Conservation (phyloP, 352 stramenopile genomes). For the Globisporangium polare region DNA sequence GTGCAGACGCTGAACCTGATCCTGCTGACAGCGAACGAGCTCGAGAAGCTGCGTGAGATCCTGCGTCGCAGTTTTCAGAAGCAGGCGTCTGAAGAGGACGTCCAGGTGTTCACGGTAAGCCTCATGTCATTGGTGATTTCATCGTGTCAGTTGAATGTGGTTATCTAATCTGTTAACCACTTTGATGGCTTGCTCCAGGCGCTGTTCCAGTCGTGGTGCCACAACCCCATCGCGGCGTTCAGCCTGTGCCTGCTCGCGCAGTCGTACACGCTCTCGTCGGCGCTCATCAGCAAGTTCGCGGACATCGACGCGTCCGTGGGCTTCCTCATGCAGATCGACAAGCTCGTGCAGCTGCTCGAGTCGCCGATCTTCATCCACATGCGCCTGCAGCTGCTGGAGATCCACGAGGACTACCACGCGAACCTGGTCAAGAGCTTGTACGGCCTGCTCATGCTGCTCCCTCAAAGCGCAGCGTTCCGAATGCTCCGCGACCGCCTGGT, state of each 20-base stretch:
- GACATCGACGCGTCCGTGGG: conserved; percentile 96
- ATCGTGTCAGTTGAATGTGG: background rate
- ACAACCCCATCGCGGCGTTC: conserved; percentile 97
- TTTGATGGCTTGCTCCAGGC: conserved; percentile 27
- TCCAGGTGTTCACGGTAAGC: conserved; percentile 75
- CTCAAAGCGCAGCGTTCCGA: conserved; percentile 88
- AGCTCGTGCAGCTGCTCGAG: conserved; percentile 99
- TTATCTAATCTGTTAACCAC: conserved; percentile 6
- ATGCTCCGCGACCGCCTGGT: conserved; percentile 80
- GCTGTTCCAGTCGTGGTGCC: conserved; percentile 94
- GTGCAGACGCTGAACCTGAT: conserved; percentile 99
- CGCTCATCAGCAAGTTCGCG: conserved; percentile 96
- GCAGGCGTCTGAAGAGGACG: conserved; percentile 63
- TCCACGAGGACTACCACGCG: conserved; percentile 92
- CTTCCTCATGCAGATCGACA: conserved; percentile 99
- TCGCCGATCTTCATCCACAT: conserved; percentile 99
- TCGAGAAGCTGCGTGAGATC: conserved; percentile 85
- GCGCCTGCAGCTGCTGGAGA: conserved; percentile 97
- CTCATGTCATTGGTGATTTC: background rate
- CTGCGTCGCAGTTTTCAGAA: conserved; percentile 76
- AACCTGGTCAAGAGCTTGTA: conserved; percentile 97
- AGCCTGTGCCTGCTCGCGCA: conserved; percentile 97
- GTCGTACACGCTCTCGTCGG: conserved; percentile 96
- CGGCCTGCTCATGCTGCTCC: conserved; percentile 96
- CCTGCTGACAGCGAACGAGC: conserved; percentile 96